Evolutionary conservation across 805 yeast genomes (phyloP).

Genomic region (Wickerhamomyces pijperi): DNA sequence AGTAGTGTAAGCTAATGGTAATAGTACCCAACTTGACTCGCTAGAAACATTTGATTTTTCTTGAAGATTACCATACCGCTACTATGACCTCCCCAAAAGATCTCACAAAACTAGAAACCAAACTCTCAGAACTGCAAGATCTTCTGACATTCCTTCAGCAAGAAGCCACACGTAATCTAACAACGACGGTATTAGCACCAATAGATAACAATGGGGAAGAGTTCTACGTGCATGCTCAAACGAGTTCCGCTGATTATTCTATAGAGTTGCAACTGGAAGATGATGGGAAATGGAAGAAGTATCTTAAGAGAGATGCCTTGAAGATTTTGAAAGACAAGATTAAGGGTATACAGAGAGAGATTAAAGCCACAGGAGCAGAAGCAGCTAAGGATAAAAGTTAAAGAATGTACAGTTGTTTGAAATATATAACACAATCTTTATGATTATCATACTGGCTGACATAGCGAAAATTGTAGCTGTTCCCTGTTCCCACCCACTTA

Average conservation of each 20-base stretch:
- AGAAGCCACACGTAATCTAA: background rate
- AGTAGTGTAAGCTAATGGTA: too few species aligned
- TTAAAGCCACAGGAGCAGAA: background rate
- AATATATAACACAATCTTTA: too few species aligned
- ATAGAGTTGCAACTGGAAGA: conserved; percentile 6
- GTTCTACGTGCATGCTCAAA: conserved; percentile 12
- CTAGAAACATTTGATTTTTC: too few species aligned
- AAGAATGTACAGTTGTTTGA: too few species aligned
- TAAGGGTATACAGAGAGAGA: conserved; percentile 1
- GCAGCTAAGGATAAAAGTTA: too few species aligned
- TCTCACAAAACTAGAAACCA: background rate
- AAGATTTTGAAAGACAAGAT: conserved; percentile 3
- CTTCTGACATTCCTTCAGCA: conserved; percentile 4
- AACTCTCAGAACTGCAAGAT: conserved; percentile 6
- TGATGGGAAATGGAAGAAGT: conserved; percentile 4
- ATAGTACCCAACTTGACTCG: too few species aligned
- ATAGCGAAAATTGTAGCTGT: too few species aligned
- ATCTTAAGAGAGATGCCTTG: conserved; percentile 4
- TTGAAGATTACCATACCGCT: too few species aligned
- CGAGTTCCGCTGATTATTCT: conserved; percentile 2
- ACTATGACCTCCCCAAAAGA: too few species aligned
- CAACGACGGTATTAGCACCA: conserved; percentile 10
- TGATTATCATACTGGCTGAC: too few species aligned
- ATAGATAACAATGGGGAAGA: conserved; percentile 13
- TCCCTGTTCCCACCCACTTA: too few species aligned